Evolutionary conservation across 116 monocot genomes (phyloP).

Genomic region (Papilionanthe hybrid): DNA sequence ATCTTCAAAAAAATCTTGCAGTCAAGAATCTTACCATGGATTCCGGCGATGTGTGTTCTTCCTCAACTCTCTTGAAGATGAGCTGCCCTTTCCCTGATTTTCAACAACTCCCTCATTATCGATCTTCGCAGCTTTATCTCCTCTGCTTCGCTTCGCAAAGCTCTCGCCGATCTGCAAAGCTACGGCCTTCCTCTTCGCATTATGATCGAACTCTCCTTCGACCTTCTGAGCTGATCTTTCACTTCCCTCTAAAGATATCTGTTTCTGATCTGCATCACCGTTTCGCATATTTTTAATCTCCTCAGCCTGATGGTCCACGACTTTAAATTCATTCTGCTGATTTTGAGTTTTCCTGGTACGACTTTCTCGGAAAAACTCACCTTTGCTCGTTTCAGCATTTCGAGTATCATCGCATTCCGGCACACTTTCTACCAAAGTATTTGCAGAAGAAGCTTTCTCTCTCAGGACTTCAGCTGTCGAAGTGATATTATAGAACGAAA

Average conservation of each 20-base stretch:
- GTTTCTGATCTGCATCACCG: neutral
- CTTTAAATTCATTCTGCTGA: conserved; percentile 3
- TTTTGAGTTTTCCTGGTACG: neutral
- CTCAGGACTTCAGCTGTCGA: neutral
- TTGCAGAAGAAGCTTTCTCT: neutral
- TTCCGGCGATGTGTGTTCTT: neutral
- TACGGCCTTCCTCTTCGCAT: neutral
- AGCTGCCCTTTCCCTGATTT: neutral
- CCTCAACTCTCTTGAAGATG: neutral
- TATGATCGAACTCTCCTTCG: neutral
- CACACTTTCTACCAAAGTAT: neutral
- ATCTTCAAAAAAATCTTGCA: neutral
- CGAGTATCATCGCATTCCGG: neutral
- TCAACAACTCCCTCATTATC: neutral
- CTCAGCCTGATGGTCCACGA: neutral
- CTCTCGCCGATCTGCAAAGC: conserved; percentile 1
- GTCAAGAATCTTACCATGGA: neutral
- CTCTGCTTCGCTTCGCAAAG: neutral
- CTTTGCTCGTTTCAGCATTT: neutral
- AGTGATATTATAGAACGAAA: conserved; percentile 26
- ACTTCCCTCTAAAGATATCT: neutral
- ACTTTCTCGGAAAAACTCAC: neutral
- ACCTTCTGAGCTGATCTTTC: neutral
- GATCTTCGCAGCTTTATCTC: neutral
- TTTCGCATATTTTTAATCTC: neutral